Conservation (phyloP, 257 asterid genomes). For the Solanum gracilifrons region DNA sequence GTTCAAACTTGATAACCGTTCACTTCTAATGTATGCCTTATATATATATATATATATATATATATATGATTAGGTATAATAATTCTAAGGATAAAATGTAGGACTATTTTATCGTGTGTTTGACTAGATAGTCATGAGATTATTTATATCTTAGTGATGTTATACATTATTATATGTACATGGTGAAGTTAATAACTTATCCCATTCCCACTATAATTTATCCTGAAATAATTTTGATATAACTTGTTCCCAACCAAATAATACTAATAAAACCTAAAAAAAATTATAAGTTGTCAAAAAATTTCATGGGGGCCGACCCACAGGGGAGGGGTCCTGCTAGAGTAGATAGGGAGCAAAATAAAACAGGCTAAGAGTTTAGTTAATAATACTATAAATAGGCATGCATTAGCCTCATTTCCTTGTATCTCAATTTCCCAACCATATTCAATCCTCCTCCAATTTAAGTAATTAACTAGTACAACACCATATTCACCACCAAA, state of each 20-base stretch:
- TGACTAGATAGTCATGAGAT: not conserved
- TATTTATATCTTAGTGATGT: not conserved
- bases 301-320: not conserved
- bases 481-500: not conserved
- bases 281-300: not conserved
- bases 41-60: not conserved
- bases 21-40: not conserved
- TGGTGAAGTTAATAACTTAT: not conserved
- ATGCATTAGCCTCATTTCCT: constrained; percentile 4
- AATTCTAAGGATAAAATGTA: too few relatives aligned
- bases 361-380: not conserved
- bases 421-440: not conserved
- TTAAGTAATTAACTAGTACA: not conserved
- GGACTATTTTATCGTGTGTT: not conserved
- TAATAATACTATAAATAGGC: constrained; percentile 6
- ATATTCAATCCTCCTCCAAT: not conserved
- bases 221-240: too few relatives aligned
- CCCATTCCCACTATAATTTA: not conserved
- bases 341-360: not conserved
- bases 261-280: not conserved
- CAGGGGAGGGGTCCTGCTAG: not conserved
- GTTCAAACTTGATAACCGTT: not conserved
- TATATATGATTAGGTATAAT: too few relatives aligned
- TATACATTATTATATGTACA: not conserved
- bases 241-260: not conserved